A percentile compares a stretch with the other conserved stretches of the same genome.
These are phyloP conservation scores for Mycena haematopus DNA, from an alignment of 768 basidiomycete genomes.

Conservation along the genomic window DNA sequence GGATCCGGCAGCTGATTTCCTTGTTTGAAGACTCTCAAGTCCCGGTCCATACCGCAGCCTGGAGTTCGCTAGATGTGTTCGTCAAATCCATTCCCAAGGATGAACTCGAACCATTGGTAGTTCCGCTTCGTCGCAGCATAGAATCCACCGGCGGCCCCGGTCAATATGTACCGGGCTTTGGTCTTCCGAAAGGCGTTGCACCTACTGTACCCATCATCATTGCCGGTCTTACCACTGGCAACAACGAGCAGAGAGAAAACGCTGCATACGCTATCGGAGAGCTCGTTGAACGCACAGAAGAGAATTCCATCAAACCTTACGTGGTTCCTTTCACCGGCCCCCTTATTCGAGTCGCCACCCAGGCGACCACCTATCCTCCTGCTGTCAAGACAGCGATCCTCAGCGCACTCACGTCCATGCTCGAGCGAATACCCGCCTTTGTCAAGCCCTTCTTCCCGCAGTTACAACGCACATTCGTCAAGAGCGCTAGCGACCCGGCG, in stretches of 20 bases:
- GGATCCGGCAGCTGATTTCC: constrained; percentile 89
- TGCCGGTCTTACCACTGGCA: constrained; percentile 92
- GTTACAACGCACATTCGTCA: constrained; percentile 94
- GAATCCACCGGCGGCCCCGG: constrained; percentile 86
- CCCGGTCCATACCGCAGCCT: constrained; percentile 81
- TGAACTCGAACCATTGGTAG: constrained; percentile 89
- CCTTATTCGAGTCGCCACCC: constrained; percentile 92
- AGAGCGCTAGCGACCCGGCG: constrained; percentile 82
- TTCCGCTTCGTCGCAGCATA: constrained; percentile 86
- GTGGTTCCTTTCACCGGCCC: constrained; percentile 96
- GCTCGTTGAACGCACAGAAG: constrained; percentile 86
- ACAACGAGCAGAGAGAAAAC: constrained; percentile 93
- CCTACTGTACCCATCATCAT: constrained; percentile 88
- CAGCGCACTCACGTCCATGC: constrained; percentile 82
- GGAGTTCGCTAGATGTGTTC: constrained; percentile 83
- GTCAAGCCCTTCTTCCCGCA: constrained; percentile 99
- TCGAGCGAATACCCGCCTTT: constrained; percentile 84
- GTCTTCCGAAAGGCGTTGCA: constrained; percentile 80
- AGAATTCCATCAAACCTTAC: constrained; percentile 87
- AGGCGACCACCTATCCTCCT: constrained; percentile 88
- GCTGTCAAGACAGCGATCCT: constrained; percentile 94
- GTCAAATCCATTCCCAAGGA: constrained; percentile 93
- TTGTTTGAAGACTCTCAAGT: constrained; percentile 81
- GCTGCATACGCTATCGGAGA: constrained; percentile 98
- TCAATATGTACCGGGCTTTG: constrained; percentile 83